Base-by-base conservation (phyloP, 106 monocot species). In the Phalaenopsis aphrodite region DNA sequence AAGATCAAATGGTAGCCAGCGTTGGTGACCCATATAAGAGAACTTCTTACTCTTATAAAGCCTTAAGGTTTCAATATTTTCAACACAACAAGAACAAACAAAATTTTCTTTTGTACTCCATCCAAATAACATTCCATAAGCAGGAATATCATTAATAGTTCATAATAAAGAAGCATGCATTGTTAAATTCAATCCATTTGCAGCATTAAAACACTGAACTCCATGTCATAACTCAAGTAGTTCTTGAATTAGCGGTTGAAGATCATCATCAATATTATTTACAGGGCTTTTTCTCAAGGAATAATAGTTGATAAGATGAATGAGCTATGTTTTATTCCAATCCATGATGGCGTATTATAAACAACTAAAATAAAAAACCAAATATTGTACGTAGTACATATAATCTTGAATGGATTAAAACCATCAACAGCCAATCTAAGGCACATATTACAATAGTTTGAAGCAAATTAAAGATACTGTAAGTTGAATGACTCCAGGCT, bases 71-170 rank as follows among this genome's bases (percentile, higher is more conserved):
- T 64, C 3, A 36, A 23, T 56, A 14, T 21, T 12, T 18, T 56
- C 36, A 37, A 0, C 3, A 78, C 56, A 78, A 38, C 3, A 12
- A 5, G 55, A 18, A 78, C 11, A 55, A 10, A 14, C 46, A 21
- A 77, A 77, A 36, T 3, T 77, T n/a, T 39, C 78, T 56, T 3
- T 56, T 1, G 78, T 78, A 21, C 2, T 77, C 52, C 55, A 55
- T 14, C 30, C 0, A n/a, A 10, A 52, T 37, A 52, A 55, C 48
- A 52, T 36, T 8, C 3, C 15, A 55, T 52, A 37, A 9, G 77
- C 30, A 24, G n/a, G 49, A 77, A 77, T 30, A 37, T 77, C 24
- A 77, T 55, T 77, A 77, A 52, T 77, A 55, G 24, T 77, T 12
- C 77, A 77, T 37, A 55, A 4, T 45, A 18, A 8, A 8, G 43